Base-by-base conservation (phyloP, 2,329 filamentous ascomycete species). In the Fusarium sp. region DNA sequence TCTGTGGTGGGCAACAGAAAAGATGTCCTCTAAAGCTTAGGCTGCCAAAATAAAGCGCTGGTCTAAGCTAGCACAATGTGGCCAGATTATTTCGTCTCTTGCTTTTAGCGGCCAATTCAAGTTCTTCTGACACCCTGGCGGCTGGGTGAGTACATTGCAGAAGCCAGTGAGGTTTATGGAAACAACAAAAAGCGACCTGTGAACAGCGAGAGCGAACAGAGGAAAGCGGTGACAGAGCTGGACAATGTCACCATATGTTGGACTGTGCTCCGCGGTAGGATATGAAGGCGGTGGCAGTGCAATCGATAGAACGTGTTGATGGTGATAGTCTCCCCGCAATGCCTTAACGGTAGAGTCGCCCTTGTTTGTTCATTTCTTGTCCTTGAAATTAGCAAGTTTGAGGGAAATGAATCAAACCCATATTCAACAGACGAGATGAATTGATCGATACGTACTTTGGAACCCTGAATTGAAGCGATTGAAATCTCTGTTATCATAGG, bases 261-360 rank as follows among this genome's bases (percentile, higher is more conserved):
- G 63, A 69, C 54, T 59, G 66, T 70, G 67, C 67, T 60, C 11
- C 30, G 21, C 45, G 51, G 55, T 58, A 66, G 53, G 48, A 58
- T 61, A 62, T 61, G 53, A 63, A 28, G 68, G 68, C 55, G 69
- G 69, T 71, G 68, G 68, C 68, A 71, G 68, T 71, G 68, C 68
- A 71, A 40, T 54, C 27, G 50, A 51, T 55, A 66, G 30, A 66
- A 20, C 65, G 42, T 63, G 50, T 30, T 63, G 42, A 65, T 55
- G 51, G 59, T 48, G 48, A 63, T 58, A 46, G 46, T 64, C 54
- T 59, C 63, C 58, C 67, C 55, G 55, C 47, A 56, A 48, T 64
- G 28, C 55, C 28, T 41, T 28, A 13, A 30, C 28, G 28, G 28
- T 30, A 20, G 21, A 48, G 42, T 25, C 56, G 61, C 30, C 66